phyloP scores from a whole-genome alignment of 192 early-diverging fungal genomes.

The Coemansia sp. region DNA sequence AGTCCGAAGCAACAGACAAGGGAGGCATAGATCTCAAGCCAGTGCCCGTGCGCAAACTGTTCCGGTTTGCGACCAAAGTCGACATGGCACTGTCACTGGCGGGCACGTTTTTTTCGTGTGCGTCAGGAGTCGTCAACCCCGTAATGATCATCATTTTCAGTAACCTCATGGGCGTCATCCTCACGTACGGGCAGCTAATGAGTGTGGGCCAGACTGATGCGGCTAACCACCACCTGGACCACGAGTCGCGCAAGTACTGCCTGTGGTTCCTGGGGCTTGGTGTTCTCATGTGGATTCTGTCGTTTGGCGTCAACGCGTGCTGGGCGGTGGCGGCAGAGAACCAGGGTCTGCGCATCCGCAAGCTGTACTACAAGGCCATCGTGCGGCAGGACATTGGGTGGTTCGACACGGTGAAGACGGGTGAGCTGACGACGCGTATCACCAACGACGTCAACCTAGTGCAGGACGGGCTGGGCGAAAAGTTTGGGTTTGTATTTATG shows the following conservation, averaged over 20 bases:
- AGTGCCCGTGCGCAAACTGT: constrained; percentile 58
- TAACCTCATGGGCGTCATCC: constrained; percentile 14
- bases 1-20: background rate
- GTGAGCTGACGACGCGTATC: constrained; percentile 83
- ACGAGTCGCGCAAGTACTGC: constrained; percentile 39
- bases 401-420: constrained; percentile 76
- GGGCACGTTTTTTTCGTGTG: constrained; percentile 46
- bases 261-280: constrained; percentile 44
- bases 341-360: constrained; percentile 74
- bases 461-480: constrained; percentile 85
- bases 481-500: constrained; percentile 68
- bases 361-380: constrained; percentile 73
- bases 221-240: constrained; percentile 21
- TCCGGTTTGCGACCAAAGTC: constrained; percentile 62
- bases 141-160: constrained; percentile 49
- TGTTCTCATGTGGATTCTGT: constrained; percentile 31
- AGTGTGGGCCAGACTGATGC: background rate
- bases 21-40: constrained; percentile 12
- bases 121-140: constrained; percentile 40
- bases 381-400: constrained; percentile 87
- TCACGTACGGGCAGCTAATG: constrained; percentile 15
- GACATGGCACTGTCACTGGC: constrained; percentile 57
- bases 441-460: constrained; percentile 80
- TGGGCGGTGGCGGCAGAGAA: constrained; percentile 56
- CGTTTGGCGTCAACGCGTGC: constrained; percentile 40